Conservation (phyloP, 768 basidiomycete genomes). For the Postia placenta region DNA sequence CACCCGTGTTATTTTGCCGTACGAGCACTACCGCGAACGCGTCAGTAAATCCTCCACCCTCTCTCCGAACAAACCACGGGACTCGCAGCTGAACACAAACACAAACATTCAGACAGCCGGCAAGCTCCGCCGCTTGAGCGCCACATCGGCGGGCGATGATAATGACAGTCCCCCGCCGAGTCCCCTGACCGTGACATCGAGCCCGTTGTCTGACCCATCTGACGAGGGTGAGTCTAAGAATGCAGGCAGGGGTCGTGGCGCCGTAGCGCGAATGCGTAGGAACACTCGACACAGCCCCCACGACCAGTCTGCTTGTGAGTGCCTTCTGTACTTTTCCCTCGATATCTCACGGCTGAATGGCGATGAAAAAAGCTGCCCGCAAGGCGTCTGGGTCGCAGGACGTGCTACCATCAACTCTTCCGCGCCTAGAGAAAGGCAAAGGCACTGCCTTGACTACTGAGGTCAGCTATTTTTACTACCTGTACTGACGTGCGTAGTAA, state of each 20-base stretch:
- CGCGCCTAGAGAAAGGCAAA: neutral
- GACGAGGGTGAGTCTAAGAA: constrained; percentile 39
- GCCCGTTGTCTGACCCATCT: constrained; percentile 72
- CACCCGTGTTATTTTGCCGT: constrained; percentile 88
- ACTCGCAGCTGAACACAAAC: constrained; percentile 52
- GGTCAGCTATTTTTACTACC: constrained; percentile 1
- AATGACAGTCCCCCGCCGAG: constrained; percentile 62
- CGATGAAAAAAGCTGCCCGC: neutral
- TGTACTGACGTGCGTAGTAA: no score
- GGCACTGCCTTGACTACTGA: constrained; percentile 1
- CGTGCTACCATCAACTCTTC: neutral
- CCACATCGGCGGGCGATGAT: constrained; percentile 20
- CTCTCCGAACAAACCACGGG: constrained; percentile 36
- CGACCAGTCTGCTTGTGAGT: constrained; percentile 34
- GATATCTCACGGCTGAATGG: no score
- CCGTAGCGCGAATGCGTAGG: constrained; percentile 39
- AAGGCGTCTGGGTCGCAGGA: neutral
- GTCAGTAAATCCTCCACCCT: constrained; percentile 58
- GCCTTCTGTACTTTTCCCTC: neutral
- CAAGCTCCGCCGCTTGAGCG: constrained; percentile 19
- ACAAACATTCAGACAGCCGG: constrained; percentile 19
- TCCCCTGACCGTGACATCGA: constrained; percentile 72
- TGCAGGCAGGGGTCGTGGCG: constrained; percentile 8
- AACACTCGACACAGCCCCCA: constrained; percentile 46
- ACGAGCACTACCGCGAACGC: constrained; percentile 81